Conservation (phyloP, 495 filamentous ascomycete genomes). For the Aspergillus hancockii region DNA sequence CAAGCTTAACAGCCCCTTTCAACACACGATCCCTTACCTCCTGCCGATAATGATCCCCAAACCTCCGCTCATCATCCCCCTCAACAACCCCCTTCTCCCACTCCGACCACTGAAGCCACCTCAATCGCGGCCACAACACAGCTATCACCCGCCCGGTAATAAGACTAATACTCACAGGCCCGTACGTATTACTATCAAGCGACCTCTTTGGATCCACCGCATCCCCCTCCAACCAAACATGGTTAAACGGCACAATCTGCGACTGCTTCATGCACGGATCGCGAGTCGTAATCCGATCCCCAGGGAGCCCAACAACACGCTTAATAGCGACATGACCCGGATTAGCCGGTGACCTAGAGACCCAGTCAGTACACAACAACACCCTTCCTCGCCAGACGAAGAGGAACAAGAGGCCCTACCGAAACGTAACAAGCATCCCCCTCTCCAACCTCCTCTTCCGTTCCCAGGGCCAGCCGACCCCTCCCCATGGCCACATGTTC, state of each 20-base stretch:
- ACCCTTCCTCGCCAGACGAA: background rate
- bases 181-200: conserved; percentile 75
- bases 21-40: conserved; percentile 41
- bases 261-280: conserved; percentile 58
- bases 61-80: conserved; percentile 18
- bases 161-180: conserved; percentile 61
- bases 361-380: conserved; percentile 10
- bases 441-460: conserved; percentile 42
- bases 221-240: conserved; percentile 82
- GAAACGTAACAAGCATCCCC: conserved; percentile 58
- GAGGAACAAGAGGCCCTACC: conserved; percentile 39
- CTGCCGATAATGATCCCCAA: conserved; percentile 41
- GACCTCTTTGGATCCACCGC: conserved; percentile 53
- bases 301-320: conserved; percentile 67
- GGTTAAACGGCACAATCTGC: conserved; percentile 64
- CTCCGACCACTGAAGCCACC: conserved; percentile 40
- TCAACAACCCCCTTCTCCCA: conserved; percentile 39
- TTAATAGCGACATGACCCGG: conserved; percentile 64
- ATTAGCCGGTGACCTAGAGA: conserved; percentile 60
- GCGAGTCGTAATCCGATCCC: conserved; percentile 64
- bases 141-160: conserved; percentile 64
- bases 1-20: conserved; percentile 42
- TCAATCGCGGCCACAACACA: conserved; percentile 62
- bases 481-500: conserved; percentile 44
- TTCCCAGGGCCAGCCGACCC: conserved; percentile 39